Conservation (phyloP, 495 filamentous ascomycete species). For the Xanthoparmelia taractica region DNA sequence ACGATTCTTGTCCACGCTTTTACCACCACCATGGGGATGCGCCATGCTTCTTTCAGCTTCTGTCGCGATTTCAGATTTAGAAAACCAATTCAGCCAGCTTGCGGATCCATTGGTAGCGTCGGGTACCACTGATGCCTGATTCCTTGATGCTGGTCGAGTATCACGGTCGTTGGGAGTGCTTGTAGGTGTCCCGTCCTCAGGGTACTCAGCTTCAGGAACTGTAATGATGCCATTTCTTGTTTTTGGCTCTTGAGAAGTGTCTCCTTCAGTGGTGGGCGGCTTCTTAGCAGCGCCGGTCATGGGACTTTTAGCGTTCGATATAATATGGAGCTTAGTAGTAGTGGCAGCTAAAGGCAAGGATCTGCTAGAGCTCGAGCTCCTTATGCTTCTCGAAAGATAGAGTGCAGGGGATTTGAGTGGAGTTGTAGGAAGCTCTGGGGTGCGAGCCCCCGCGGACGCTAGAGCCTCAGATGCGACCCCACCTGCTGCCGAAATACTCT, state of each 20-base stretch:
- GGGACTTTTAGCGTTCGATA: slow-evolving; percentile 39
- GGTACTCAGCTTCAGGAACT: background rate
- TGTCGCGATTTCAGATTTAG: slow-evolving; percentile 12
- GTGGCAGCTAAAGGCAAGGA: slow-evolving; percentile 43
- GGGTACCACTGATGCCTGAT: slow-evolving; percentile 20
- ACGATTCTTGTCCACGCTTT: background rate
- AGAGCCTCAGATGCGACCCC: slow-evolving; percentile 37
- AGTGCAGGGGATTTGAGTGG: slow-evolving; percentile 26
- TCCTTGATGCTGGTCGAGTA: slow-evolving; percentile 20
- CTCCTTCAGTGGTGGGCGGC: background rate
- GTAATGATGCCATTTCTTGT: background rate
- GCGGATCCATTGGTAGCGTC: slow-evolving; percentile 21
- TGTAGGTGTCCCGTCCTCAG: background rate
- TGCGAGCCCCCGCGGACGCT: slow-evolving; percentile 21
- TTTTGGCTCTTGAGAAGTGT: background rate
- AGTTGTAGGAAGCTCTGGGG: slow-evolving; percentile 14
- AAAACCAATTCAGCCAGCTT: slow-evolving; percentile 27
- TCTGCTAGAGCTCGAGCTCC: slow-evolving; percentile 37
- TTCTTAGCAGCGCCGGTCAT: slow-evolving; percentile 48
- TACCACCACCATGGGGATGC: background rate
- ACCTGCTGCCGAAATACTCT: slow-evolving; percentile 60
- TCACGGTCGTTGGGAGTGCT: slow-evolving; percentile 18
- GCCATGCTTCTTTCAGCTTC: background rate
- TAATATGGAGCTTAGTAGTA: slow-evolving; percentile 45
- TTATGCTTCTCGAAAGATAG: slow-evolving; percentile 38